A percentile compares a stretch with the other conserved stretches of the same genome.
Conservation (phyloP, 164 flowering plant species). For the Euptelea pleiosperma region DNA sequence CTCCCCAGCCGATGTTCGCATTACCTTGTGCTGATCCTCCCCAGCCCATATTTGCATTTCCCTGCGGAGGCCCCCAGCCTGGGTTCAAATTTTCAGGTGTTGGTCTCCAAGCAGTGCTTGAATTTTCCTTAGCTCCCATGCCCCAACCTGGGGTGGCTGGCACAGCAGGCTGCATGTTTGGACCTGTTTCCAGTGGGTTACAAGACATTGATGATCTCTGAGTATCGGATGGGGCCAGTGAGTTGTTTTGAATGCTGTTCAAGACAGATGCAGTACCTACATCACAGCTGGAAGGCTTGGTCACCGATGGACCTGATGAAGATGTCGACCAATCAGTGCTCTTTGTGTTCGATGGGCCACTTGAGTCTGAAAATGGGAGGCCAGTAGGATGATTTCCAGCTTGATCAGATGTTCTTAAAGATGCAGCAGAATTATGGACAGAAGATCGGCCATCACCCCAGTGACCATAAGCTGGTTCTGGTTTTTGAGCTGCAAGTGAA, state of each 20-base stretch:
- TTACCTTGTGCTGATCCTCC: slow-evolving; percentile 28
- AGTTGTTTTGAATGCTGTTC: slow-evolving; percentile 9
- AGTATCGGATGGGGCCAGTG: background rate
- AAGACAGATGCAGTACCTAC: background rate
- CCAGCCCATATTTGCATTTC: slow-evolving; percentile 46
- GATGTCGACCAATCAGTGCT: background rate
- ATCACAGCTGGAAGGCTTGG: slow-evolving; percentile 14
- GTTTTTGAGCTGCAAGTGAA: too few species aligned
- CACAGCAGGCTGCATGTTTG: slow-evolving; percentile 9
- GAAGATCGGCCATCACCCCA: too few species aligned
- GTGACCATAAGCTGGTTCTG: too few species aligned
- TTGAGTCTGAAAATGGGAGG: slow-evolving; percentile 1
- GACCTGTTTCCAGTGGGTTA: slow-evolving; percentile 12
- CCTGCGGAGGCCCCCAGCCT: slow-evolving; percentile 38
- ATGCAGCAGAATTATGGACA: too few species aligned
- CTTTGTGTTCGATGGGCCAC: background rate
- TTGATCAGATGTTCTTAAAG: slow-evolving; percentile 22
- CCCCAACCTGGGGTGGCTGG: slow-evolving; percentile 3
- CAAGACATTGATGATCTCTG: background rate
- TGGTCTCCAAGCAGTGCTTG: slow-evolving; percentile 12
- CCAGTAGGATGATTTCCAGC: slow-evolving; percentile 24
- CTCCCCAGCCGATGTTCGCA: slow-evolving; percentile 28
- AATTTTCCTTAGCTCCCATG: slow-evolving; percentile 3
- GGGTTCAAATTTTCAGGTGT: slow-evolving; percentile 24
- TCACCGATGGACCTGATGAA: background rate